Percentiles rank a stretch among this genome's conserved stretches.
Evolutionary conservation across 306 rosid species (phyloP).

Genomic region (Arachis hypogaea): DNA sequence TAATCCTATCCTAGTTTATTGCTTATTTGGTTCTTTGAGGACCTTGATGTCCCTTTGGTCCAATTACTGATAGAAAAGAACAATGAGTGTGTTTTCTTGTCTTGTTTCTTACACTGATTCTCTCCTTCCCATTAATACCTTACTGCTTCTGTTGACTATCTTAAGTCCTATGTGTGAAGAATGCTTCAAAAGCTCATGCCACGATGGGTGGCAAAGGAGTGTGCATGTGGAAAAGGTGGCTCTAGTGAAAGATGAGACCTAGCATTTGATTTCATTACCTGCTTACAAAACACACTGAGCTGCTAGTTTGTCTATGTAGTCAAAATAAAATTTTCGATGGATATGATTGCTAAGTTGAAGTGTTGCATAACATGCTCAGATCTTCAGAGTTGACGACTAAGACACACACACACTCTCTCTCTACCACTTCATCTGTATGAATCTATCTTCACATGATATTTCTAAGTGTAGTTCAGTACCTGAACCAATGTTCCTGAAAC

Average conservation of each 20-base stretch:
- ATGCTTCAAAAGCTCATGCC: conserved; percentile 22
- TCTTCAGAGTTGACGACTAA: neutral
- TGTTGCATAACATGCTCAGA: neutral
- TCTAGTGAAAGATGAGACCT: conserved; percentile 6
- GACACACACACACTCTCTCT: neutral
- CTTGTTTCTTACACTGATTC: conserved; percentile 11
- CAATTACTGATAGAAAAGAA: neutral
- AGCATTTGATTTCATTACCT: conserved; percentile 15
- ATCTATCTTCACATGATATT: conserved; percentile 3
- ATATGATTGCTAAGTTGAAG: neutral
- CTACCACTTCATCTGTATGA: neutral
- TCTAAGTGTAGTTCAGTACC: conserved; percentile 54
- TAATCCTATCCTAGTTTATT: conserved; percentile 12
- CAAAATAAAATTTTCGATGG: conserved; percentile 25
- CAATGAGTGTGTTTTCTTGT: neutral
- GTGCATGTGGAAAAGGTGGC: neutral
- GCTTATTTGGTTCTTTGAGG: conserved; percentile 9
- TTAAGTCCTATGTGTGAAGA: conserved; percentile 13
- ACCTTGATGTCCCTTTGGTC: neutral
- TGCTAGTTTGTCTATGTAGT: conserved; percentile 18
- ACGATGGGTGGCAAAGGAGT: conserved; percentile 3
- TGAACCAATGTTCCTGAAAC: conserved; percentile 80
- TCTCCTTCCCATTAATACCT: conserved; percentile 22
- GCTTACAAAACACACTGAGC: neutral
- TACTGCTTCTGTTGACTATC: conserved; percentile 25